Evolutionary conservation across 2,329 filamentous ascomycete species (phyloP), one percentile per base, ranked within the genome.

Genomic region (Claviceps lovelessii): DNA sequence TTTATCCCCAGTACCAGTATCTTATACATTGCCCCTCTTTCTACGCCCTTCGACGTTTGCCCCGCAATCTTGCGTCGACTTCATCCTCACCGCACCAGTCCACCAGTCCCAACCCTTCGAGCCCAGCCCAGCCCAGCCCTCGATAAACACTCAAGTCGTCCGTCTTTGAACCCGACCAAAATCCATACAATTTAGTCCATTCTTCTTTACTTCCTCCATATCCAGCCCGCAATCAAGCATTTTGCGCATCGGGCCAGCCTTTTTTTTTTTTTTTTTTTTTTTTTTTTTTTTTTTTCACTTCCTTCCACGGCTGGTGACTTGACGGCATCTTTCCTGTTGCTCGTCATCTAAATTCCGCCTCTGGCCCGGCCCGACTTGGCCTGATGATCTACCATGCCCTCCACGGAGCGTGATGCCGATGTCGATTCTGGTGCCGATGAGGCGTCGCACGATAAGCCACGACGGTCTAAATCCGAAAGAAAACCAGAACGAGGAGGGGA

Each of bases 331-430:
- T 19, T 19, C 19, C 23, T 31, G 31, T 13, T 13, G 28, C 28
- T 51, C 29, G 11, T 19, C 49, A 7, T 41, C 19, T 9, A 9
- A 29, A 15, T 35, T 29, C 13, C 29, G 46, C 44, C 50, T 41
- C 50, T 50, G 35, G 41, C 11, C 39, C 19, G 41, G 49, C 45
- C 42, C 29, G 46, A 37, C 55, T 7, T 13, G 23, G 51, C 55
- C 60, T 59, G 59, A 69, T 69, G 67, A 59, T 62, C 55, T 57
- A 64, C 56, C 58, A 73, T 73, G 71, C 68, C 71, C 52, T 65
- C 68, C 59, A 70, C 70, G 60, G 70, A 73, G 57, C 70, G 62
- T 66, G 71, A 74, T 61, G 69, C 63, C 65, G 70, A 71, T 56
- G 61, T 63, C 58, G 61, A 64, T 51, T 62, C 57, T 57, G 59